These are phyloP conservation scores for Eutypa lata DNA, from an alignment of 2,329 filamentous ascomycete genomes.

Conservation along the genomic window DNA sequence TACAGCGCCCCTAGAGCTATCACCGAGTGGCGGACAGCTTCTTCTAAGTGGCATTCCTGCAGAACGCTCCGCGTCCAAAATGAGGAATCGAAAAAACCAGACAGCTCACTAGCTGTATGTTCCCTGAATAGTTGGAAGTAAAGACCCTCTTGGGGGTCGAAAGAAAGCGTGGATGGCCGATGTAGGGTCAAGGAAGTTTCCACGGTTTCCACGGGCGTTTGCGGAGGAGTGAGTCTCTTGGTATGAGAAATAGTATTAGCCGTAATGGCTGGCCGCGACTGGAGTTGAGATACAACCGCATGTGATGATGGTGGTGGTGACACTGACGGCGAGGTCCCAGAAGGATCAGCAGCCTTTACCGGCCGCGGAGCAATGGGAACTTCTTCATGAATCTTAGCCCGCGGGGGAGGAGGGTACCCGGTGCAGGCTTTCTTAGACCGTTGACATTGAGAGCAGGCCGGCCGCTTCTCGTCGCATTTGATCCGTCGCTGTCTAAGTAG, in stretches of 20 bases:
- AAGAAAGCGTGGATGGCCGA: constrained; percentile 45
- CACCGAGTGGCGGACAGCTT: constrained; percentile 62
- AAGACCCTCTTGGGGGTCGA: constrained; percentile 49
- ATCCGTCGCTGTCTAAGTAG: constrained; percentile 54
- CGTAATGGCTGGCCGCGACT: constrained; percentile 4
- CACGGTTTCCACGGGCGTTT: constrained; percentile 26
- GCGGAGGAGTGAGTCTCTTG: constrained; percentile 28
- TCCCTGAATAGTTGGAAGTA: constrained; percentile 63
- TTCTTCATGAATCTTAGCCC: constrained; percentile 42
- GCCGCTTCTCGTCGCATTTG: constrained; percentile 64
- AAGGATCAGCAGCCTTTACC: neutral
- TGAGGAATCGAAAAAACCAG: constrained; percentile 63
- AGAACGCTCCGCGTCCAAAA: constrained; percentile 65
- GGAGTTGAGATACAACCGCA: constrained; percentile 8
- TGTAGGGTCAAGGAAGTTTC: constrained; percentile 35
- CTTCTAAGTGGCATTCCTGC: constrained; percentile 60
- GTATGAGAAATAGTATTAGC: neutral
- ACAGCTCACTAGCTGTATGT: constrained; percentile 60
- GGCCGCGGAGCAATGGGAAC: constrained; percentile 32
- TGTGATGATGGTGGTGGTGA: constrained; percentile 1
- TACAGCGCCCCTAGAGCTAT: constrained; percentile 65
- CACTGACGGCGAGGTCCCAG: neutral
- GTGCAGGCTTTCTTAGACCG: constrained; percentile 56
- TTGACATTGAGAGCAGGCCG: constrained; percentile 57
- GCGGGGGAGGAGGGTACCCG: constrained; percentile 59